phyloP scores from a whole-genome alignment of 2,329 filamentous ascomycete species.

The Fusarium robinianum region DNA sequence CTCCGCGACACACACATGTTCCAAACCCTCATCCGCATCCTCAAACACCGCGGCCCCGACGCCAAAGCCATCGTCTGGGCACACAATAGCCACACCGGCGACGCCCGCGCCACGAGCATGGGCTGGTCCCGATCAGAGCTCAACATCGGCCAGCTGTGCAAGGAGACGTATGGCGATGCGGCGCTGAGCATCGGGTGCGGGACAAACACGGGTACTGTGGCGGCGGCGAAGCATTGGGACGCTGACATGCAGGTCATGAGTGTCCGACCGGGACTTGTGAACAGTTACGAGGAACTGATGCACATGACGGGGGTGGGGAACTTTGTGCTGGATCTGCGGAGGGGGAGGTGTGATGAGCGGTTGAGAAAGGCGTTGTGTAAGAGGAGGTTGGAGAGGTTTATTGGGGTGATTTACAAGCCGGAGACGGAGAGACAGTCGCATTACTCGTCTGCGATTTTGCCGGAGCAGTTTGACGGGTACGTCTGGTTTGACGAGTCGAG shows the following conservation, averaged over 20 bases:
- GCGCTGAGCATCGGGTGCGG: slow-evolving; percentile 20
- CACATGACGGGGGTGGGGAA: slow-evolving; percentile 14
- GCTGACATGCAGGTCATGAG: slow-evolving; percentile 20
- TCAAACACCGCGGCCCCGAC: slow-evolving; percentile 13
- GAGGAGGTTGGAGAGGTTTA: slow-evolving; percentile 19
- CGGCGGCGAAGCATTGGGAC: slow-evolving; percentile 22
- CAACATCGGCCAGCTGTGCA: slow-evolving; percentile 22
- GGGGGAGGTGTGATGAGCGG: slow-evolving; percentile 9
- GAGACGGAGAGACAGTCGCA: slow-evolving; percentile 21
- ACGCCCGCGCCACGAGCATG: slow-evolving; percentile 24
- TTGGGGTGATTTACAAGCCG: slow-evolving; percentile 21
- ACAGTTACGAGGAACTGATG: slow-evolving; percentile 26
- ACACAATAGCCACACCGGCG: slow-evolving; percentile 23
- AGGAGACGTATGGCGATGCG: slow-evolving; percentile 7
- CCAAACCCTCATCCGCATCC: slow-evolving; percentile 16
- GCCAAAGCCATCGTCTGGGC: slow-evolving; percentile 25
- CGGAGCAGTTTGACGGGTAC: slow-evolving; percentile 23
- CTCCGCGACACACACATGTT: slow-evolving; percentile 23
- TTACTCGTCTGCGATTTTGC: slow-evolving; percentile 19
- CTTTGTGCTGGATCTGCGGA: slow-evolving; percentile 19
- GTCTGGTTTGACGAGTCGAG: slow-evolving; percentile 26
- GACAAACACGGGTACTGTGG: slow-evolving; percentile 20
- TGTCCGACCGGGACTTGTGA: slow-evolving; percentile 11
- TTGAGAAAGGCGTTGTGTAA: slow-evolving; percentile 11
- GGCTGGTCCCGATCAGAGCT: slow-evolving; percentile 22